phyloP scores from a whole-genome alignment of 768 basidiomycete species.

The Glaciozyma antarctica region DNA sequence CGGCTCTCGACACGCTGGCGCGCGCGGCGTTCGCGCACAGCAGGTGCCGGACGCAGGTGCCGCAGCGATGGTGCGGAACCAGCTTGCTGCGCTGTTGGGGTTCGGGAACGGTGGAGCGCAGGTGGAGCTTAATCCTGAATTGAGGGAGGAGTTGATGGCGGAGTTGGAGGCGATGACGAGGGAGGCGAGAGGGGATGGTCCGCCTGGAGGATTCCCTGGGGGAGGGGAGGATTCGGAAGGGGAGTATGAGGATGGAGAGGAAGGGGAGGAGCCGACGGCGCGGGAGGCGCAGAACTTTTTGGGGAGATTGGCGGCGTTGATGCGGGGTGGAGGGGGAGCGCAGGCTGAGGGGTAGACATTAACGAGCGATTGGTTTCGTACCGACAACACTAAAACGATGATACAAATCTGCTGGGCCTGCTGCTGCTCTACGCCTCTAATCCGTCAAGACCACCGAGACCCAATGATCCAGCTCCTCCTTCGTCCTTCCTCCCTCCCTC shows the following conservation, averaged over 20 bases:
- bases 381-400: too few relatives aligned
- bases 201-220: slow-evolving; percentile 34
- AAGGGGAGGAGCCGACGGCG: slow-evolving; percentile 21
- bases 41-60: slow-evolving; percentile 1
- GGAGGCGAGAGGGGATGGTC: slow-evolving; percentile 35
- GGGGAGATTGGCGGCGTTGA: slow-evolving; percentile 13
- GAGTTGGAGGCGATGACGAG: slow-evolving; percentile 19
- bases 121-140: slow-evolving; percentile 18
- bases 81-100: slow-evolving; percentile 12
- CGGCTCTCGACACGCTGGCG: background rate
- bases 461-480: slow-evolving; percentile 10
- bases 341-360: too few relatives aligned
- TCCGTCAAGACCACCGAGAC: slow-evolving; percentile 10
- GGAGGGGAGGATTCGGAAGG: slow-evolving; percentile 36
- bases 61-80: slow-evolving; percentile 16
- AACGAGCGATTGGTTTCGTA: too few relatives aligned
- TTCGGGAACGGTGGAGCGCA: slow-evolving; percentile 12
- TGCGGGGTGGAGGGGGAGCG: background rate
- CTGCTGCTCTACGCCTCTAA: background rate
- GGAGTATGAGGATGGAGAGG: slow-evolving; percentile 5
- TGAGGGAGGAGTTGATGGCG: slow-evolving; percentile 24
- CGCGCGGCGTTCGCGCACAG: background rate
- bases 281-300: slow-evolving; percentile 9
- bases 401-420: too few relatives aligned
- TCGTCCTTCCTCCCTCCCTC: slow-evolving; percentile 1